phyloP scores from a whole-genome alignment of 495 filamentous ascomycete species.

The Entonaema liquescens region DNA sequence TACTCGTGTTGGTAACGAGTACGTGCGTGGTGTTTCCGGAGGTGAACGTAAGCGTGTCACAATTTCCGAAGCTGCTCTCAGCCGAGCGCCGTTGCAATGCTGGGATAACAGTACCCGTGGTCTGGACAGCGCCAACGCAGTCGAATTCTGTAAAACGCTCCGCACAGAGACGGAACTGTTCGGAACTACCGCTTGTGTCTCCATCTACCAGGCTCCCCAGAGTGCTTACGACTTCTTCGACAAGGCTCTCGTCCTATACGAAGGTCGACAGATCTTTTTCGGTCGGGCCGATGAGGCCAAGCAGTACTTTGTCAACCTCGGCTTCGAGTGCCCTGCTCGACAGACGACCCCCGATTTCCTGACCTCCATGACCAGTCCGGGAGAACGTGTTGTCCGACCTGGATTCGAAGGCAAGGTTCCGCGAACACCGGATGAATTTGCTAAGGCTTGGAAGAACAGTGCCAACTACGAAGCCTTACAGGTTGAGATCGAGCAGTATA shows the following conservation, averaged over 20 bases:
- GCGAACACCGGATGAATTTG: constrained; percentile 81
- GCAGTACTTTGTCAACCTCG: constrained; percentile 76
- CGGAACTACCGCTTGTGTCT: constrained; percentile 73
- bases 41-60: constrained; percentile 86
- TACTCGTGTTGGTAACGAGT: constrained; percentile 82
- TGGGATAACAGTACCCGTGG: constrained; percentile 90
- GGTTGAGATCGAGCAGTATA: constrained; percentile 75
- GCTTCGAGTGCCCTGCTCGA: constrained; percentile 76
- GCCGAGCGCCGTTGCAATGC: constrained; percentile 74
- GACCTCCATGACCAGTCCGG: constrained; percentile 78
- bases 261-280: constrained; percentile 86
- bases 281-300: constrained; percentile 69
- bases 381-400: constrained; percentile 68
- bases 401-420: constrained; percentile 74
- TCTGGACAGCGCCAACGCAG: constrained; percentile 79
- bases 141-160: constrained; percentile 80
- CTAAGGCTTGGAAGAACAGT: constrained; percentile 76
- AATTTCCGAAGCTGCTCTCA: constrained; percentile 76
- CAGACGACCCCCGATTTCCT: constrained; percentile 83
- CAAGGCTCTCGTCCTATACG: constrained; percentile 80
- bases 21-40: constrained; percentile 79
- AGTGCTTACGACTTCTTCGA: constrained; percentile 81
- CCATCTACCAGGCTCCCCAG: constrained; percentile 86
- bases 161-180: constrained; percentile 71
- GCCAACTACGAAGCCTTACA: constrained; percentile 71